A percentile compares a stretch with the other conserved stretches of the same genome.
These are phyloP conservation scores for Gossypium herbaceum DNA, from an alignment of 345 rosid genomes.

Conservation along the genomic window DNA sequence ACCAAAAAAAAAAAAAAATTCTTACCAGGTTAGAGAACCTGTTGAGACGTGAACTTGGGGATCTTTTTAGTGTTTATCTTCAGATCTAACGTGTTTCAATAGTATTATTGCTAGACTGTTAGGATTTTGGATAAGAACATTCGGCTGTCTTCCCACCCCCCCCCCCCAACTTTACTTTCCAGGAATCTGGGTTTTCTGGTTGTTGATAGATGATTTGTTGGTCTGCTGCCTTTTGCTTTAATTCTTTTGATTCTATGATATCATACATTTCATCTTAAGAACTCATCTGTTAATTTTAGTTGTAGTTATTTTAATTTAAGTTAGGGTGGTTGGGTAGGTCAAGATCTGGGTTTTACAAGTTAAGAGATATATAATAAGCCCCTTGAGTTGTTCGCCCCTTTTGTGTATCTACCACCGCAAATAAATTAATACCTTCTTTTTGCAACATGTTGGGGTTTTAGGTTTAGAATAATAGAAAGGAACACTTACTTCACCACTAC, in stretches of 20 bases:
- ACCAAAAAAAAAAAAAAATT: too few relatives aligned
- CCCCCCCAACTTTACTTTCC: not conserved
- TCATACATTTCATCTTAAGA: not conserved
- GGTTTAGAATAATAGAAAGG: not conserved
- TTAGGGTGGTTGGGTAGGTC: slow-evolving; percentile 15
- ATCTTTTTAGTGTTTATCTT: not conserved
- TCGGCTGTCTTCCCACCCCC: too few relatives aligned
- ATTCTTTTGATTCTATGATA: not conserved
- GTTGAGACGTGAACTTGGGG: not conserved
- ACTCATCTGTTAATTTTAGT: not conserved
- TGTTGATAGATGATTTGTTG: not conserved
- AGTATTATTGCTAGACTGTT: not conserved
- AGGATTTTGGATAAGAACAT: not conserved
- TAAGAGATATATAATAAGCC: slow-evolving; percentile 9
- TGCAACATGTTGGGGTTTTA: not conserved
- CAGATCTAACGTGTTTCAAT: slow-evolving; percentile 1
- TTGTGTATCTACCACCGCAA: slow-evolving; percentile 13
- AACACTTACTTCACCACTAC: not conserved
- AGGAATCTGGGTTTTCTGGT: not conserved
- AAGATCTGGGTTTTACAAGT: slow-evolving; percentile 17
- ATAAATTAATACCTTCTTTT: not conserved
- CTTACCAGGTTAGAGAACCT: not conserved
- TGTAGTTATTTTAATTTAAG: not conserved
- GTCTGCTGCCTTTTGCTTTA: not conserved
- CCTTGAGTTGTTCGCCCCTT: slow-evolving; percentile 5